Evolutionary conservation across 371 early-diverging fungal genomes (phyloP).

Genomic region (Parasitella parasitica): DNA sequence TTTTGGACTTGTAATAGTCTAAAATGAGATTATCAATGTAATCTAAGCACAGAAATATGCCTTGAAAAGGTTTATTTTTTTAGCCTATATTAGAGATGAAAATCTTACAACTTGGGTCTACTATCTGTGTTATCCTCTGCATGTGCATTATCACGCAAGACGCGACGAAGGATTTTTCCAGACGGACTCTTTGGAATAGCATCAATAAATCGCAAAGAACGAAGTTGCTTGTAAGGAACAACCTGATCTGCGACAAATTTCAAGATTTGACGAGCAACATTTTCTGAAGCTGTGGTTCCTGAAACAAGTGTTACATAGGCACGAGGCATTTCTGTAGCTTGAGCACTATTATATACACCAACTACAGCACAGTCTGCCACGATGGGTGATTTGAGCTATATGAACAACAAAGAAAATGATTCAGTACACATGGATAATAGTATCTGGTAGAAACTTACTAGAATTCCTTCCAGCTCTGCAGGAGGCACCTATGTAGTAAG

Average conservation of each 20-base stretch:
- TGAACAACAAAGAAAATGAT: background rate
- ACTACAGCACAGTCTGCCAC: conserved; percentile 76
- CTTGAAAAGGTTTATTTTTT: too few species aligned
- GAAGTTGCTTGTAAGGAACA: conserved; percentile 69
- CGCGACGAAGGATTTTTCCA: conserved; percentile 76
- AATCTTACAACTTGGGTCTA: background rate
- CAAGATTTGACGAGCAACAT: conserved; percentile 37
- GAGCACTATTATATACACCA: conserved; percentile 44
- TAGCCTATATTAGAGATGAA: too few species aligned
- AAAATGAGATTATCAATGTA: too few species aligned
- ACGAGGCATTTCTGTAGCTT: conserved; percentile 70
- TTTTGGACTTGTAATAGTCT: too few species aligned
- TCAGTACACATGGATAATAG: too few species aligned
- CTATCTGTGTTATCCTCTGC: background rate
- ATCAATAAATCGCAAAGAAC: conserved; percentile 69
- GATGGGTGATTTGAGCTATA: conserved; percentile 45
- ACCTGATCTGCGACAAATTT: conserved; percentile 58
- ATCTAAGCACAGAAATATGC: too few species aligned
- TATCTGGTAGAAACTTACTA: background rate
- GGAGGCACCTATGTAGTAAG: conserved; percentile 20
- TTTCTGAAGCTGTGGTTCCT: conserved; percentile 12
- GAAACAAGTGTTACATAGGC: conserved; percentile 61
- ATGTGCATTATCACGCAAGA: conserved; percentile 21
- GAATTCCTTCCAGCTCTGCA: conserved; percentile 14
- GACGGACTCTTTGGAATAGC: conserved; percentile 68